Conservation (phyloP, 1,284 basidiomycete species). For the Irpex lacteus region DNA sequence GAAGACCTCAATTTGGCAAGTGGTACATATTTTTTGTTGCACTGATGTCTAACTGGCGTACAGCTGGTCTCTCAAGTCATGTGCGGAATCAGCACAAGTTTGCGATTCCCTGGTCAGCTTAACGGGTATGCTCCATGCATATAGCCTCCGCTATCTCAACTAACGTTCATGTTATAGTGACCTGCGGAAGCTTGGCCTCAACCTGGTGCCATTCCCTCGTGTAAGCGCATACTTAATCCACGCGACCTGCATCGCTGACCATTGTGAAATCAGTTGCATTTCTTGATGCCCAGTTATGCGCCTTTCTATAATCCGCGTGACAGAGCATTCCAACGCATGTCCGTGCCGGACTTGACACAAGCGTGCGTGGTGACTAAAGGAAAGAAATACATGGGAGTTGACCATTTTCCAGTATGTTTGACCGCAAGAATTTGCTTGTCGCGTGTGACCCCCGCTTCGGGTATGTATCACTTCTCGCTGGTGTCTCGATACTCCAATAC, state of each 20-base stretch:
- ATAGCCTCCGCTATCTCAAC: background rate
- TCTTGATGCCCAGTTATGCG: slow-evolving; percentile 87
- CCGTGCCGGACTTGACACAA: slow-evolving; percentile 67
- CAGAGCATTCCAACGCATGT: slow-evolving; percentile 60
- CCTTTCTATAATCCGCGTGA: slow-evolving; percentile 70
- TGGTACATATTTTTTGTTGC: slow-evolving; percentile 21
- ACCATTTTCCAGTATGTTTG: slow-evolving; percentile 60
- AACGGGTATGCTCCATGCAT: slow-evolving; percentile 61
- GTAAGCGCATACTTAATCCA: slow-evolving; percentile 38
- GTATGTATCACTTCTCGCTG: slow-evolving; percentile 36
- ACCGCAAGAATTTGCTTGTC: slow-evolving; percentile 76
- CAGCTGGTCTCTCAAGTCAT: slow-evolving; percentile 82
- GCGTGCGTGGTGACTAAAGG: slow-evolving; percentile 40
- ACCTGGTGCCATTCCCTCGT: slow-evolving; percentile 91
- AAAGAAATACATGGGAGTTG: background rate
- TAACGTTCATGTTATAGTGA: slow-evolving; percentile 51
- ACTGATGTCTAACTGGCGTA: slow-evolving; percentile 9
- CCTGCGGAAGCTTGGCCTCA: slow-evolving; percentile 90
- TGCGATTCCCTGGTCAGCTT: slow-evolving; percentile 92
- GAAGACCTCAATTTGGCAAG: slow-evolving; percentile 75
- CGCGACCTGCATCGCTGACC: background rate
- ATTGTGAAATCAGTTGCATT: slow-evolving; percentile 64
- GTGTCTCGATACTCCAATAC: background rate
- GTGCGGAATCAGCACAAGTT: slow-evolving; percentile 87
- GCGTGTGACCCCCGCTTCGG: slow-evolving; percentile 83